Conservation (phyloP, 805 yeast species). For the Starmerella etchellsii region DNA sequence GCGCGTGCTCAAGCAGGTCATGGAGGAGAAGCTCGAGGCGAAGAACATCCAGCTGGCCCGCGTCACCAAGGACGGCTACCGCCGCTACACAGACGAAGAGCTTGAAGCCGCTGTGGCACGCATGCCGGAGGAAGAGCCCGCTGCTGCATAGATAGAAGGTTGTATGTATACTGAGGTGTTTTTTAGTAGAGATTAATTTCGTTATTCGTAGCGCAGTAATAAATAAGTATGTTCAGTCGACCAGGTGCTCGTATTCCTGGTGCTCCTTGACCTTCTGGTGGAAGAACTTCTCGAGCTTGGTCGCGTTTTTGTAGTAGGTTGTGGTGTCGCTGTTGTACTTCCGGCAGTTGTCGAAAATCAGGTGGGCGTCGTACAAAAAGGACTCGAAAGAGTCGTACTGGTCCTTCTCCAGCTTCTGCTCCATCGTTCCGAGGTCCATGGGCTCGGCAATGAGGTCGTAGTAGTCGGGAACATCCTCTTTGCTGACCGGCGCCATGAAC, state of each 20-base stretch:
- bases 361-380: constrained; percentile 73
- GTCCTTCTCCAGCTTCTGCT: constrained; percentile 79
- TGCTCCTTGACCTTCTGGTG: constrained; percentile 70
- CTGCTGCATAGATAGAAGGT: background rate
- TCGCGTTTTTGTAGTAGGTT: constrained; percentile 90
- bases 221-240: constrained; percentile 43
- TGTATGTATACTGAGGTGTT: background rate
- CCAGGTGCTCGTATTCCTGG: constrained; percentile 78
- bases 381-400: constrained; percentile 83
- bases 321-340: constrained; percentile 88
- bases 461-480: constrained; percentile 90
- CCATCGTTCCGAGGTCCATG: constrained; percentile 96
- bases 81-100: constrained; percentile 68
- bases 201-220: background rate
- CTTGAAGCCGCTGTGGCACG: constrained; percentile 69
- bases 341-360: constrained; percentile 83
- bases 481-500: constrained; percentile 80
- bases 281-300: constrained; percentile 81
- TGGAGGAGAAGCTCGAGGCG: constrained; percentile 96
- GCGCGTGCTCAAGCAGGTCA: constrained; percentile 88
- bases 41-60: constrained; percentile 91
- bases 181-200: background rate
- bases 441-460: constrained; percentile 95
- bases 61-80: constrained; percentile 78
- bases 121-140: constrained; percentile 45